Evolutionary conservation across 2,329 filamentous ascomycete genomes (phyloP), one percentile per base, ranked within the genome.

Genomic region (Chaetomiaceae sp.): DNA sequence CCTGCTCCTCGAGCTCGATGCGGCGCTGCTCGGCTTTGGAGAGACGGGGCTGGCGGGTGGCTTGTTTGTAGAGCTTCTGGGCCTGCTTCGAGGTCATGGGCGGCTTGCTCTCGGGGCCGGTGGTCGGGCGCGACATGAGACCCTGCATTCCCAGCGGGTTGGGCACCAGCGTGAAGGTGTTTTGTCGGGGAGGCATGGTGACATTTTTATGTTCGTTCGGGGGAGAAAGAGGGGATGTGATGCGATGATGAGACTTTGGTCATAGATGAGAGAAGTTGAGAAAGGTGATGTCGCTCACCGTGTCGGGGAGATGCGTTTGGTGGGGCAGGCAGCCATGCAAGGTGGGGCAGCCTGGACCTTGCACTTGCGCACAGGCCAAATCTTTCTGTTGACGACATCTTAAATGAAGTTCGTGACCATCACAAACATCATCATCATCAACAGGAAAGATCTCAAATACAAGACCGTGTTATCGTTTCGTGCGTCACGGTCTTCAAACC

Each of bases 71-170:
- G 54, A 66, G 69, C 57, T 75, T 77, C 61, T 75, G 74, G 29
- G 71, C 74, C 54, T 75, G 71, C 59, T 75, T 78, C 17, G 72
- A 73, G 36, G 76, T 79, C 76, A 78, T 78, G 20, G 75, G 72
- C 37, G 66, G 73, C 50, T 61, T 61, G 58, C 25, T 61, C 58
- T 27, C 58, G 56, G 46, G 43, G 1, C 36, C 51, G 34, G 46
- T 48, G 40, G 37, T 37, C 11, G 53, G 37, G 6, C 61, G 58
- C 11, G 51, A 47, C 36, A 62, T 45, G 23, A 60, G 57, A 6
- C 59, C 51, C 52, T 63, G 61, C 51, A 62, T 54, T 25, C 58
- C 55, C 43, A 64, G 59, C 22, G 64, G 59, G 48, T 71, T 66
- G 49, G 70, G 70, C 50, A 72, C 64, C 50, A 71, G 59, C 36